Evolutionary conservation across 352 stramenopile genomes (phyloP).

Genomic region (Nothophytophthora sp.): DNA sequence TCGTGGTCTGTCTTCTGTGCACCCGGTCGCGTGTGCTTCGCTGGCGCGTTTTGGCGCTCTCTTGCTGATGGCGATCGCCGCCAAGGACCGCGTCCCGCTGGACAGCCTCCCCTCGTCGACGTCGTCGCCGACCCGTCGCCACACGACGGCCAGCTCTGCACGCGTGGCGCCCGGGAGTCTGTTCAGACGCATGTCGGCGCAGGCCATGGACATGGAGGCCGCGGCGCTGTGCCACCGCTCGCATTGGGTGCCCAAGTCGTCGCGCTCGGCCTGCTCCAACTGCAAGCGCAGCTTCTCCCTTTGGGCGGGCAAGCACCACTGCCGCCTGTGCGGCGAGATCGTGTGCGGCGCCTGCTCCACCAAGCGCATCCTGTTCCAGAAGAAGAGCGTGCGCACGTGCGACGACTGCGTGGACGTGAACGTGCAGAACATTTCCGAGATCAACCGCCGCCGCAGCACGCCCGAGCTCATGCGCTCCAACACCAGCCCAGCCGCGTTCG

Average conservation of each 20-base stretch:
- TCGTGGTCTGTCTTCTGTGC: slow-evolving; percentile 1
- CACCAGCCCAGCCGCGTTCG: slow-evolving; percentile 16
- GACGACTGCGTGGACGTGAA: slow-evolving; percentile 76
- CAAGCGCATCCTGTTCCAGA: slow-evolving; percentile 71
- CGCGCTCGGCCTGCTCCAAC: slow-evolving; percentile 61
- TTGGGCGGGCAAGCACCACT: slow-evolving; percentile 75
- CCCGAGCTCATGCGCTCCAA: slow-evolving; percentile 26
- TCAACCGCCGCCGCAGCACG: slow-evolving; percentile 45
- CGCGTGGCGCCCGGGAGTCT: slow-evolving; percentile 23
- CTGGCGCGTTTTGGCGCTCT: slow-evolving; percentile 1
- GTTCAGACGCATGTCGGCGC: slow-evolving; percentile 62
- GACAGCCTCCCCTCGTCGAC: too few species aligned
- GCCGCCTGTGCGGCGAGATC: slow-evolving; percentile 76
- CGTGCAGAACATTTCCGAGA: slow-evolving; percentile 42
- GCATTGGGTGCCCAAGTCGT: slow-evolving; percentile 78
- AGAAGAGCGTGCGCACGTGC: slow-evolving; percentile 74
- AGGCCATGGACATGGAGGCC: slow-evolving; percentile 67
- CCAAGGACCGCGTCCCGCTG: not conserved
- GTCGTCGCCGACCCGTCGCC: slow-evolving; percentile 8
- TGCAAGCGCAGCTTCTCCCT: slow-evolving; percentile 65
- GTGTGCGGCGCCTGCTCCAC: slow-evolving; percentile 75
- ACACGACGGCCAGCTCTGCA: too few species aligned
- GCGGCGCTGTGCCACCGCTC: slow-evolving; percentile 71
- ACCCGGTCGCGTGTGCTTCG: not conserved
- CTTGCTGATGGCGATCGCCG: slow-evolving; percentile 20